These are phyloP conservation scores for Pythium aquatile DNA, from an alignment of 352 stramenopile species.

Conservation along the genomic window DNA sequence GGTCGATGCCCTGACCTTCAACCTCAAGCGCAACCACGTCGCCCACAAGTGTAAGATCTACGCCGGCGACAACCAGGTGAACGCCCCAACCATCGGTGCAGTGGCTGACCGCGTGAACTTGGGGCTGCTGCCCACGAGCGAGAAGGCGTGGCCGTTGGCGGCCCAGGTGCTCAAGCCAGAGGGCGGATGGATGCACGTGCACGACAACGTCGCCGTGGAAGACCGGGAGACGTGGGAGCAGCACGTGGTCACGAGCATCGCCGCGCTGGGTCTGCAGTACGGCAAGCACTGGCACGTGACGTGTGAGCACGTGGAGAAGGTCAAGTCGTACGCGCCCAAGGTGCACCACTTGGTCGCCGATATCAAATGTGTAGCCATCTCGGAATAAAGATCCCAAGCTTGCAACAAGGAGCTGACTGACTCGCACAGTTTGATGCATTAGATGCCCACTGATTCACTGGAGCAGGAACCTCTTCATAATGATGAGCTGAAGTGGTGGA, in stretches of 20 bases:
- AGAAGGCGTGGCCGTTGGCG: constrained; percentile 92
- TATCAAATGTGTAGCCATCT: constrained; percentile 27
- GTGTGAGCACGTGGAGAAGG: constrained; percentile 84
- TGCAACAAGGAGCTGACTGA: not conserved
- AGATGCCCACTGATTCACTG: too few relatives aligned
- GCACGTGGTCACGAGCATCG: constrained; percentile 53
- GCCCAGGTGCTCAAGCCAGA: constrained; percentile 87
- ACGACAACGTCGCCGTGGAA: constrained; percentile 92
- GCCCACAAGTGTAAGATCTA: constrained; percentile 73
- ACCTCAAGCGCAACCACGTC: constrained; percentile 92
- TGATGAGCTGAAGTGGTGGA: too few relatives aligned
- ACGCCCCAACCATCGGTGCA: constrained; percentile 58
- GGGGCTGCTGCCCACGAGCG: constrained; percentile 92
- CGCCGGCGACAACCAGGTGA: constrained; percentile 89
- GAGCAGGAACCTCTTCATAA: too few relatives aligned
- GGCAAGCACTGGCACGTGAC: constrained; percentile 72
- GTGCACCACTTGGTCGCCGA: constrained; percentile 90
- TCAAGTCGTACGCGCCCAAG: constrained; percentile 92
- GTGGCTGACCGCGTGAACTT: constrained; percentile 94
- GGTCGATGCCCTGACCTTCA: constrained; percentile 87
- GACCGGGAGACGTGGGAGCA: constrained; percentile 82
- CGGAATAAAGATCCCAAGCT: constrained; percentile 3
- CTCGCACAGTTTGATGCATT: too few relatives aligned
- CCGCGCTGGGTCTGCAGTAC: constrained; percentile 37
- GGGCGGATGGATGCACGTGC: constrained; percentile 95